Evolutionary conservation across 2,329 filamentous ascomycete genomes (phyloP).

Genomic region (Calcarisporium arbuscula): DNA sequence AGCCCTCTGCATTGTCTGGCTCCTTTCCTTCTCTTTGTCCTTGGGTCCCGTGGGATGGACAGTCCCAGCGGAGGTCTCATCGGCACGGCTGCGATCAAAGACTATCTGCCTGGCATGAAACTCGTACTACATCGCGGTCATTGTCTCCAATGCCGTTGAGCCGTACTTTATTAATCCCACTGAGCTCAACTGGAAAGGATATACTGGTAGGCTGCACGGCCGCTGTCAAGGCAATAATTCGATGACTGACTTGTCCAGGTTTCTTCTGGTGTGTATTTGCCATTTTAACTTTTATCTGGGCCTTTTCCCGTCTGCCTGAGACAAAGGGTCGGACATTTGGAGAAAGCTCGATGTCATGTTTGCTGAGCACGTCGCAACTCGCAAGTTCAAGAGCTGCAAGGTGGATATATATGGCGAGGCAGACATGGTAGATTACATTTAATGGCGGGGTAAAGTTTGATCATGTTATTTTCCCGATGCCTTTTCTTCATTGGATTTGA

Average conservation of each 20-base stretch:
- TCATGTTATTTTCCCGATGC: no score
- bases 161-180: constrained; percentile 18
- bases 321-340: constrained; percentile 22
- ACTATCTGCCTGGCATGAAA: constrained; percentile 20
- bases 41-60: constrained; percentile 31
- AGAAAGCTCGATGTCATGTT: constrained; percentile 25
- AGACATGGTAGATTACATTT: no score
- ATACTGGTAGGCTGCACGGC: constrained; percentile 25
- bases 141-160: constrained; percentile 21
- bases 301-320: constrained; percentile 23
- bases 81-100: constrained; percentile 24
- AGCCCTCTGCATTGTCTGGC: constrained; percentile 26
- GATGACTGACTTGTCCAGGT: no score
- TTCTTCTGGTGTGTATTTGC: constrained; percentile 22
- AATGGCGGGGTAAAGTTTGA: no score
- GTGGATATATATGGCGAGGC: no score
- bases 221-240: constrained; percentile 23
- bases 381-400: constrained; percentile 21
- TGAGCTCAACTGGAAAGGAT: constrained; percentile 23
- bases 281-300: constrained; percentile 15
- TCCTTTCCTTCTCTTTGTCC: constrained; percentile 27
- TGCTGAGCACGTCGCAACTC: constrained; percentile 17
- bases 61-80: constrained; percentile 27
- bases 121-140: constrained; percentile 15
- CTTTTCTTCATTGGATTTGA: no score